These are phyloP conservation scores for Chalciporus chontae DNA, from an alignment of 768 basidiomycete genomes.

Conservation along the genomic window DNA sequence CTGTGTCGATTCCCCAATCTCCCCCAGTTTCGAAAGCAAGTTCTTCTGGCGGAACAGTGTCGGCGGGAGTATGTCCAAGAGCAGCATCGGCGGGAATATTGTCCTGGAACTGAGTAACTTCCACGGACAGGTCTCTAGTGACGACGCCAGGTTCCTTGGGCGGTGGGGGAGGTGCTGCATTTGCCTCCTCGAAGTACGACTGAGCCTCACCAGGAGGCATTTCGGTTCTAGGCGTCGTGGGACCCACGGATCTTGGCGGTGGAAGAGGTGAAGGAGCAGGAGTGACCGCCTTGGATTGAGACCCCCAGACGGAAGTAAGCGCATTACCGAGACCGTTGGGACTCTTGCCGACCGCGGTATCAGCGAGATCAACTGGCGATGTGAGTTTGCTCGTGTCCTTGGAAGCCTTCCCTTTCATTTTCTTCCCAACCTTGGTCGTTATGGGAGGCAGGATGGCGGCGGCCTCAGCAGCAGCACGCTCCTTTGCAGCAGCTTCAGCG, in stretches of 20 bases:
- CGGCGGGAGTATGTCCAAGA: constrained; percentile 26
- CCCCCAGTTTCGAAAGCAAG: constrained; percentile 4
- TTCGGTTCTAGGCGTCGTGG: constrained; percentile 18
- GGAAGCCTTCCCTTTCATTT: constrained; percentile 11
- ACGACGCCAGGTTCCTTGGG: neutral
- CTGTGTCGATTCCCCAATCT: neutral
- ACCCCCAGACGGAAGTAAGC: constrained; percentile 50
- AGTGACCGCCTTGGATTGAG: constrained; percentile 26
- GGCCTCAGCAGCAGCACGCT: constrained; percentile 2
- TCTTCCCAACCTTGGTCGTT: constrained; percentile 13
- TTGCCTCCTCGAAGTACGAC: neutral
- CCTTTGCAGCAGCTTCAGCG: neutral
- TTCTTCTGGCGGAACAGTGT: constrained; percentile 24
- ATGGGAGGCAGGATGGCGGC: neutral
- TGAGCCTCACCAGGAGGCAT: neutral
- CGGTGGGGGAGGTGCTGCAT: neutral
- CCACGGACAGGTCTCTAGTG: constrained; percentile 9
- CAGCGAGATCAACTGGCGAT: constrained; percentile 32
- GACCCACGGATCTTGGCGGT: constrained; percentile 22
- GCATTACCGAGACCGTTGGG: constrained; percentile 39
- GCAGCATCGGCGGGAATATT: neutral
- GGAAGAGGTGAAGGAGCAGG: constrained; percentile 29
- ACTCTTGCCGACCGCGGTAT: constrained; percentile 37
- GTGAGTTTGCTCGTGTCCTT: constrained; percentile 23
- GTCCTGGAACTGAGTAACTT: constrained; percentile 8